Evolutionary conservation across 106 monocot species (phyloP), one percentile per base, ranked within the genome.

Genomic region (Alisma plantagoaquatica): DNA sequence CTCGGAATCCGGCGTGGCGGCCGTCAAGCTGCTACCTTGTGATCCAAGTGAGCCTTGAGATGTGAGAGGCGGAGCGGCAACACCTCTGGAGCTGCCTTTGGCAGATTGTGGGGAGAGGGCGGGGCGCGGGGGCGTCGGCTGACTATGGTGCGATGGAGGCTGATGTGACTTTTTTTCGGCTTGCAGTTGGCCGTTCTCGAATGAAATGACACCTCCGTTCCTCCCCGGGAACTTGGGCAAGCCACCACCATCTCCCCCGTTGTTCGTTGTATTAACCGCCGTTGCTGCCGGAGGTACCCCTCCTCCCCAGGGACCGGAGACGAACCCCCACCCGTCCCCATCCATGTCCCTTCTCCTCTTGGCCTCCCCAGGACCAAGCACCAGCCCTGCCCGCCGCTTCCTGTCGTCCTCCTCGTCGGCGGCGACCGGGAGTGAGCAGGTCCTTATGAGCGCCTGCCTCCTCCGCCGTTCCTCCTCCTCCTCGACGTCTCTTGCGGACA

Each of bases 351-450:
- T 71, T 75, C 67, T 75, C 75, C 67, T 75, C 45, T 63, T 68
- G 74, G 63, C 75, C 26, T 32, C 54, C 22, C n/a, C n/a, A n/a
- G n/a, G n/a, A n/a, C n/a, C n/a, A n/a, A n/a, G n/a, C n/a, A n/a
- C n/a, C n/a, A n/a, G n/a, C n/a, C n/a, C n/a, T n/a, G n/a, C n/a
- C n/a, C n/a, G n/a, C n/a, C n/a, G n/a, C n/a, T n/a, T n/a, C n/a
- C n/a, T n/a, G n/a, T n/a, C n/a, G n/a, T n/a, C n/a, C 65, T 70
- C 75, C 65, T 79, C 84, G 46, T 68, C 73, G 6, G 55, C 46
- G 43, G 66, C 84, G 29, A 43, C n/a, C 31, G 84, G 79, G 28
- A 70, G 51, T 31, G 68, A 71, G 24, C 62, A 60, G 14, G 83
- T 60, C 46, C 74, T 66, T 51, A 18, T 46, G 3, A 67, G 32